Percentiles rank a stretch among this genome's conserved stretches.
These are phyloP conservation scores for Madurella mycetomatis DNA, from an alignment of 2,329 filamentous ascomycete species.

Conservation along the genomic window DNA sequence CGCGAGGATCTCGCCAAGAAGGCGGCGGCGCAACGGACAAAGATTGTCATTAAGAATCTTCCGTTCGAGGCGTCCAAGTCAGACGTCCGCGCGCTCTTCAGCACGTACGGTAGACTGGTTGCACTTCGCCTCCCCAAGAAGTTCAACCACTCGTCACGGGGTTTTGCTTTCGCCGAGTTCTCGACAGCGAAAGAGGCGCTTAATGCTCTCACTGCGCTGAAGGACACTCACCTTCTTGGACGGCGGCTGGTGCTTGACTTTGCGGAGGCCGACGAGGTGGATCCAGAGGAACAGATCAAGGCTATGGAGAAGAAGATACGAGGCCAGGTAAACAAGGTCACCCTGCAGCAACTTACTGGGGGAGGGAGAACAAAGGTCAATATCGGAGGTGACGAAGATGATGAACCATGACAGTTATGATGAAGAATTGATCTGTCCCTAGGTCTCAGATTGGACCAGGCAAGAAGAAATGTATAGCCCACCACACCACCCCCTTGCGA, in stretches of 20 bases:
- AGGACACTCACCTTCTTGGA: constrained; percentile 89
- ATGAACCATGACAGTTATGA: constrained; percentile 37
- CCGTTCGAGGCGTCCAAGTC: constrained; percentile 94
- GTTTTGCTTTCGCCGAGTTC: constrained; percentile 97
- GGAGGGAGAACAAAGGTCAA: constrained; percentile 83
- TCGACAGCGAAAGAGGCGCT: constrained; percentile 80
- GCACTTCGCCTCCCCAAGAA: constrained; percentile 94
- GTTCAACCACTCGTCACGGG: constrained; percentile 81
- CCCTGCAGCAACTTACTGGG: constrained; percentile 80
- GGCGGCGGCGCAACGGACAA: constrained; percentile 69
- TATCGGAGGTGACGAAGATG: constrained; percentile 67
- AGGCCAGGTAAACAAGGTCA: constrained; percentile 84
- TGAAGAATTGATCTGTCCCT: constrained; percentile 24
- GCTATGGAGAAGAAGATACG: constrained; percentile 97
- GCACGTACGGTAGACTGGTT: constrained; percentile 85
- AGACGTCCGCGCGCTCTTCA: constrained; percentile 80
- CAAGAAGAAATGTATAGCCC: constrained; percentile 18
- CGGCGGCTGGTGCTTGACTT: constrained; percentile 87
- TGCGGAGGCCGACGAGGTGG: constrained; percentile 79
- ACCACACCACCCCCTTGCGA: constrained; percentile 22
- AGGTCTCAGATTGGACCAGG: constrained; percentile 15
- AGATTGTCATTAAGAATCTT: constrained; percentile 97
- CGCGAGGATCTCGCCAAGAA: constrained; percentile 82
- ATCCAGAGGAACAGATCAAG: constrained; percentile 92
- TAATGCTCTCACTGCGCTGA: constrained; percentile 85